A percentile compares a stretch with the other conserved stretches of the same genome.
Evolutionary conservation across 371 early-diverging fungal genomes (phyloP).

Genomic region (Lichtheimia hyalospora): DNA sequence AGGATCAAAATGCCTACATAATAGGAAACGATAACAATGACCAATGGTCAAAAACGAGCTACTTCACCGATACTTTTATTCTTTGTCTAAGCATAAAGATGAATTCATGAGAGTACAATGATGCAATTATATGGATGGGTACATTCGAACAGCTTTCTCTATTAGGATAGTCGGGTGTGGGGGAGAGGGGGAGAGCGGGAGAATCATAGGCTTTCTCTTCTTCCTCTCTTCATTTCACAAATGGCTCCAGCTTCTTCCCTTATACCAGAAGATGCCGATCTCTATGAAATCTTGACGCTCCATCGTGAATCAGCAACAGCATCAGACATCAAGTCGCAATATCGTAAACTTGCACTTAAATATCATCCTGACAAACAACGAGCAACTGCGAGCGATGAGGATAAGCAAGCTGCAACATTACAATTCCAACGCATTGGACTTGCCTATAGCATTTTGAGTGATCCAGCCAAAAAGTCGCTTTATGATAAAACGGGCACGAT

Average conservation of each 20-base stretch:
- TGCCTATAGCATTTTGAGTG: constrained; percentile 86
- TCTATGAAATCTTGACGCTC: constrained; percentile 73
- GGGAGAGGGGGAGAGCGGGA: too few relatives aligned
- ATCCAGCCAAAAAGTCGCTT: constrained; percentile 65
- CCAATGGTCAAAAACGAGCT: too few relatives aligned
- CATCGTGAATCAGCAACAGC: constrained; percentile 53
- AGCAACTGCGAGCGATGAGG: constrained; percentile 55
- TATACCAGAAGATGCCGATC: constrained; percentile 10
- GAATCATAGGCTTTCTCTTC: neutral
- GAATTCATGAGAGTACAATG: too few relatives aligned
- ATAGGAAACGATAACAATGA: too few relatives aligned
- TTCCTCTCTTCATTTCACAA: neutral
- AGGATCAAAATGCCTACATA: too few relatives aligned
- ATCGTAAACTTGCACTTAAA: constrained; percentile 77
- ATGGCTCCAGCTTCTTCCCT: constrained; percentile 8
- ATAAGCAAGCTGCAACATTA: constrained; percentile 71
- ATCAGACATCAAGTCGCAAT: constrained; percentile 82
- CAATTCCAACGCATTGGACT: constrained; percentile 81
- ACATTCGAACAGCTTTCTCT: too few relatives aligned
- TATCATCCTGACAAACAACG: constrained; percentile 85
- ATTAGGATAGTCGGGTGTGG: too few relatives aligned
- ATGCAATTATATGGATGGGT: too few relatives aligned
- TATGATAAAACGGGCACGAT: constrained; percentile 74
- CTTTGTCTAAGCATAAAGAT: too few relatives aligned
- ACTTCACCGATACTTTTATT: too few relatives aligned